Evolutionary conservation across 768 basidiomycete species (phyloP).

Genomic region (Hygrophorus russula): DNA sequence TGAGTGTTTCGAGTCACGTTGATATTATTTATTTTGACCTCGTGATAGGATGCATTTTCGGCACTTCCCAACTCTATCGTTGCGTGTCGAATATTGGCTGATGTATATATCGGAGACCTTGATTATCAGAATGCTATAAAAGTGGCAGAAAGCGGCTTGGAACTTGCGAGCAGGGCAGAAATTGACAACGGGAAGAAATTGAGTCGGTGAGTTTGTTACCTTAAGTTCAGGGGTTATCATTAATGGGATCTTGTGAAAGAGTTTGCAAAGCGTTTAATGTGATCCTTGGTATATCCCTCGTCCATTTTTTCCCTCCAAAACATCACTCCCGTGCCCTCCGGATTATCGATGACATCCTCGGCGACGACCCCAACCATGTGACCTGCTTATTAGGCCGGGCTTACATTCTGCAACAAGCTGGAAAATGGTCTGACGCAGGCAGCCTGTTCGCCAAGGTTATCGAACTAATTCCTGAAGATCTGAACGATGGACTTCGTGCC

Average conservation of each 20-base stretch:
- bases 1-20: conserved; percentile 20
- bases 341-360: conserved; percentile 64
- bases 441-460: conserved; percentile 49
- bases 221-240: neutral
- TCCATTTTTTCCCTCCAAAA: conserved; percentile 82
- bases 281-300: conserved; percentile 62
- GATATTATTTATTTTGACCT: conserved; percentile 5
- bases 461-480: conserved; percentile 32
- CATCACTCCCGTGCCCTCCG: conserved; percentile 72
- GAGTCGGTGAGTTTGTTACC: conserved; percentile 33
- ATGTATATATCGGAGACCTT: conserved; percentile 52
- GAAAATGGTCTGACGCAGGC: conserved; percentile 60
- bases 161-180: conserved; percentile 42
- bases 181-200: conserved; percentile 44
- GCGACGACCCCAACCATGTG: conserved; percentile 48
- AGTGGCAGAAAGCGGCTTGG: conserved; percentile 60
- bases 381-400: conserved; percentile 65
- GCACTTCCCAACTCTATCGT: conserved; percentile 45
- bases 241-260: conserved; percentile 25
- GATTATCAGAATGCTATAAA: conserved; percentile 71
- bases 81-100: conserved; percentile 52
- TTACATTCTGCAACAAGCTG: conserved; percentile 53
- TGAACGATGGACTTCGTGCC: conserved; percentile 45
- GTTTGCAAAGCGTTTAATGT: conserved; percentile 59
- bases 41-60: conserved; percentile 43